Evolutionary conservation across 73 alveolate species (phyloP), one percentile per base, ranked within the genome.

Genomic region (Uronychia setigera): DNA sequence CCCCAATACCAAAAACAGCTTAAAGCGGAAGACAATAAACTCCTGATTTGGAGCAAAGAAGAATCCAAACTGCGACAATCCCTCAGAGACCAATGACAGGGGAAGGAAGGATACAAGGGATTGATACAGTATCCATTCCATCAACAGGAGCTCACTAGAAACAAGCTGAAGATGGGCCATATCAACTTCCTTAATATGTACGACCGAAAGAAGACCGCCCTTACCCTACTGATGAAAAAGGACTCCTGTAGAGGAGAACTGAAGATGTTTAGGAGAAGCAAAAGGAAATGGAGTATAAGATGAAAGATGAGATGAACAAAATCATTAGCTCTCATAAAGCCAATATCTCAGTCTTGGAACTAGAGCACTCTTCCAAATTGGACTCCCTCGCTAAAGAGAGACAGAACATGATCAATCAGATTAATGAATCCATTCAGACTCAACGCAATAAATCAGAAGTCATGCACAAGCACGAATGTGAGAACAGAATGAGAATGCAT

Each of bases 371-470:
- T 19, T 19, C 5, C 5, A 46, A 46, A 19, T 19, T 46, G 1
- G 86, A 80, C 25, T 26, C 75, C 33, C 86, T 33, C 58, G 58
- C 35, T 58, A 34, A 32, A 34, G 86, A 80, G 59, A 80, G 35
- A 59, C 35, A 80, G 86, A 30, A 58, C 0, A 26, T 80, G 27
- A 31, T 58, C 14, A 79, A 80, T 32, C 78, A 80, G 1, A 80
- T 80, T 77, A 46, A 80, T 35, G 30, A 26, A 11, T 33, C 58
- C 33, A 80, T 80, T 5, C 26, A 31, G 79, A 67, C 28, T 1
- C 78, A 80, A 28, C 35, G 86, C 35, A 76, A 80, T 29, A 80
- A 80, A 79, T 32, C 58, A n/a, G 86, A 80, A 29, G 32, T 80
- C 30, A 80, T 80, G 58, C 35, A 80, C 29, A 30, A 80, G 58